Evolutionary conservation across 2,329 filamentous ascomycete genomes (phyloP).

Genomic region (Fusarium sp.): DNA sequence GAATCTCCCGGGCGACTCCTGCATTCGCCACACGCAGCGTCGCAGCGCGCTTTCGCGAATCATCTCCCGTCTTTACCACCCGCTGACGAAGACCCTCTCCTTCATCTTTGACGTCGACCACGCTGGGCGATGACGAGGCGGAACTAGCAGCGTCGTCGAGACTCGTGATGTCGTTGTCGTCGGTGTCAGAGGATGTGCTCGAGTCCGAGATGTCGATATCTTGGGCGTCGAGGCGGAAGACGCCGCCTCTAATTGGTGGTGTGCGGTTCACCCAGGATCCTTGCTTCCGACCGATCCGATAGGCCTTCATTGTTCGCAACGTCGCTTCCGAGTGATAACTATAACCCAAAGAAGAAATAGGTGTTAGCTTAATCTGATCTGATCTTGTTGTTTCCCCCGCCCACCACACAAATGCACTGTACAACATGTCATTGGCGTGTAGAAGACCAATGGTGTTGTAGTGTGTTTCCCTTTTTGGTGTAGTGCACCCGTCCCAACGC

Average conservation of each 20-base stretch:
- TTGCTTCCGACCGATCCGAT: conserved; percentile 65
- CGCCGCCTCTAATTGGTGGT: conserved; percentile 65
- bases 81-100: conserved; percentile 10
- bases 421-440: not conserved
- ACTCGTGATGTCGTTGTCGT: conserved; percentile 31
- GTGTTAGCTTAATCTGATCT: conserved; percentile 28
- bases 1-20: conserved; percentile 38
- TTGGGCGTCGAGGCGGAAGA: conserved; percentile 43
- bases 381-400: not conserved
- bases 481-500: not conserved
- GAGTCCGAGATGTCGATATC: conserved; percentile 22
- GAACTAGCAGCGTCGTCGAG: conserved; percentile 27
- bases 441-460: conserved; percentile 16
- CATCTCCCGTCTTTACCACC: not conserved
- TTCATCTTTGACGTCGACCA: conserved; percentile 9
- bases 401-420: not conserved
- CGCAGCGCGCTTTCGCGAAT: conserved; percentile 9
- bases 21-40: conserved; percentile 31
- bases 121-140: conserved; percentile 23
- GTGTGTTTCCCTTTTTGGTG: not conserved
- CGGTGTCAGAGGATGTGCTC: conserved; percentile 16
- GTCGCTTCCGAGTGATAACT: conserved; percentile 66
- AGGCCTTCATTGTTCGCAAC: conserved; percentile 65
- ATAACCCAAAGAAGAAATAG: not conserved
- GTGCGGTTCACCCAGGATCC: conserved; percentile 65